Conservation (phyloP, 2,329 filamentous ascomycete genomes). For the Penicillium vulpinum region DNA sequence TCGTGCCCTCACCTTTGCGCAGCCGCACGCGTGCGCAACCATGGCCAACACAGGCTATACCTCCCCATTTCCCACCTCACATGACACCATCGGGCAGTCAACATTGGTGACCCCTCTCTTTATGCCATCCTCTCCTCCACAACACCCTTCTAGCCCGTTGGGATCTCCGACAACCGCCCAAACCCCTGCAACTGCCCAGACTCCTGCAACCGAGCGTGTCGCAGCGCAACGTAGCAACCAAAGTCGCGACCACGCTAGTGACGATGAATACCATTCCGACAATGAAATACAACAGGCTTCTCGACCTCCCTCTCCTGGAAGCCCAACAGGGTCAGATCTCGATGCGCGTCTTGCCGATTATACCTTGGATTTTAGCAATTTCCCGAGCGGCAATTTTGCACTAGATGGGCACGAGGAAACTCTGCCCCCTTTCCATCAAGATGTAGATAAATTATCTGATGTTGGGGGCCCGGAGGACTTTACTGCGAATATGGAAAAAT, state of each 20-base stretch:
- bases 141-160: conserved; percentile 18
- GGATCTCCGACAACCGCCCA: conserved; percentile 25
- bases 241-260: conserved; percentile 1
- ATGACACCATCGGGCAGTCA: conserved; percentile 45
- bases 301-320: conserved; percentile 25
- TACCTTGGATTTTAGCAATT: conserved; percentile 41
- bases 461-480: conserved; percentile 46
- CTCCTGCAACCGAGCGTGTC: conserved; percentile 23
- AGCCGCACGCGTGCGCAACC: conserved; percentile 20
- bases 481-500: conserved; percentile 44
- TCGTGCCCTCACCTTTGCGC: conserved; percentile 4
- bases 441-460: conserved; percentile 38
- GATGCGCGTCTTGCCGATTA: conserved; percentile 44
- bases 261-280: conserved; percentile 14
- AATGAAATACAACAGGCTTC: conserved; percentile 10
- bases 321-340: conserved; percentile 32
- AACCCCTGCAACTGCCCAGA: conserved; percentile 27
- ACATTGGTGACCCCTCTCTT: conserved; percentile 40
- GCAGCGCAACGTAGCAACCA: conserved; percentile 10
- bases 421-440: conserved; percentile 27
- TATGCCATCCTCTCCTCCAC: conserved; percentile 40
- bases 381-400: conserved; percentile 31
- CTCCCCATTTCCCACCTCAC: conserved; percentile 42
- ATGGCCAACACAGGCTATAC: conserved; percentile 42
- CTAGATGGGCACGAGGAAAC: conserved; percentile 25